Conservation (phyloP, 257 asterid species). For the Ilex aquifolium region DNA sequence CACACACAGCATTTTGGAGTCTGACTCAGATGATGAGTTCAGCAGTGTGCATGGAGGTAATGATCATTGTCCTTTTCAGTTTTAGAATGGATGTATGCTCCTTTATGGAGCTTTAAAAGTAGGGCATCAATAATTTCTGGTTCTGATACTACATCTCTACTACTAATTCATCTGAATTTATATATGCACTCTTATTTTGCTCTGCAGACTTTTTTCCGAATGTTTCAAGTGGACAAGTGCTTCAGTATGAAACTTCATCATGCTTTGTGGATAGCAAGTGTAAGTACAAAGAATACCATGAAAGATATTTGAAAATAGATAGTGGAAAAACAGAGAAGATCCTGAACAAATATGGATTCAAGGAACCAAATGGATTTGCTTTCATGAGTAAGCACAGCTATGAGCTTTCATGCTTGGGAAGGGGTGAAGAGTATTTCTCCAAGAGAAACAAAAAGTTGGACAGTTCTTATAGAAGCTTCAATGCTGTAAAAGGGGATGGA, state of each 20-base stretch:
- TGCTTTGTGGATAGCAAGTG: slow-evolving; percentile 48
- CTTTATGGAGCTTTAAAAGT: too few relatives aligned
- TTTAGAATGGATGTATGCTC: neutral
- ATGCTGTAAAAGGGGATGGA: slow-evolving; percentile 37
- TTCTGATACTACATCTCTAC: neutral
- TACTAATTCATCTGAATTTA: slow-evolving; percentile 7
- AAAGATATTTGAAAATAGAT: slow-evolving; percentile 44
- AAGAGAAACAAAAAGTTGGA: slow-evolving; percentile 48
- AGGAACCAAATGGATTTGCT: slow-evolving; percentile 40
- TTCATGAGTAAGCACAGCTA: slow-evolving; percentile 34
- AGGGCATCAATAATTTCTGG: neutral
- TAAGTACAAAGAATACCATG: slow-evolving; percentile 47
- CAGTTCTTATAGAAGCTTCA: slow-evolving; percentile 51
- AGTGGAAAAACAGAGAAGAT: slow-evolving; percentile 30
- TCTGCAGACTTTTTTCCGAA: slow-evolving; percentile 24
- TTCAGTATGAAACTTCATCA: slow-evolving; percentile 68
- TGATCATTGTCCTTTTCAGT: slow-evolving; percentile 4
- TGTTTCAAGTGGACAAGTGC: slow-evolving; percentile 56
- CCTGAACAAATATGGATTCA: slow-evolving; percentile 35
- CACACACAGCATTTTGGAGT: slow-evolving; percentile 76
- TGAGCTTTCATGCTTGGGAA: slow-evolving; percentile 32
- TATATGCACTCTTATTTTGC: slow-evolving; percentile 4
- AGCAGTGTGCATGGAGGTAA: slow-evolving; percentile 94
- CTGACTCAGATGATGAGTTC: slow-evolving; percentile 90
- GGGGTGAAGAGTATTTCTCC: slow-evolving; percentile 34